Percentiles rank a stretch among this genome's conserved stretches.
Evolutionary conservation across 1,284 basidiomycete genomes (phyloP).

Genomic region (Mycena citricolor): DNA sequence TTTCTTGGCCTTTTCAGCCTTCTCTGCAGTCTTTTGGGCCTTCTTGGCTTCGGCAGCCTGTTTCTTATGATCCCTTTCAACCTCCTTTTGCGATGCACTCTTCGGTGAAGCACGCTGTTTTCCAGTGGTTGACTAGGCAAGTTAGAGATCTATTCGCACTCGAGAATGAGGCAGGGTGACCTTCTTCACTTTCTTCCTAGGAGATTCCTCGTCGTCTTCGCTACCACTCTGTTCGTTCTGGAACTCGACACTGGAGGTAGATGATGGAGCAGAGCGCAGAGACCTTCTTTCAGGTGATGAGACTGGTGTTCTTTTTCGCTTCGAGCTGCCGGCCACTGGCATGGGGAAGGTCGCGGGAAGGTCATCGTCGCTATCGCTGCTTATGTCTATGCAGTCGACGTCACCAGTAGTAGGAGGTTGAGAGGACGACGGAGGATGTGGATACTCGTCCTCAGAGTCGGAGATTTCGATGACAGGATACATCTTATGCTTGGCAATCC

Average conservation of each 20-base stretch:
- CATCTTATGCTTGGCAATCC: too few relatives aligned
- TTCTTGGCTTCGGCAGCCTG: conserved; percentile 13
- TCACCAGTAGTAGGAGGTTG: conserved; percentile 7
- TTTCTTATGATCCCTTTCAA: conserved; percentile 11
- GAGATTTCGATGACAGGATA: conserved; percentile 18
- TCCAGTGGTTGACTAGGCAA: neutral
- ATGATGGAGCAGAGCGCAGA: neutral
- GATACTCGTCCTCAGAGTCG: conserved; percentile 14
- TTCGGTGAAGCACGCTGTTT: too few relatives aligned
- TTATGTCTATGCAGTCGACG: conserved; percentile 2
- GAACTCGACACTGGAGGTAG: neutral
- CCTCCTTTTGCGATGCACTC: neutral
- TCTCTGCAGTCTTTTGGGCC: conserved; percentile 12
- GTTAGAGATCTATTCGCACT: neutral
- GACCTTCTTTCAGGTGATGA: too few relatives aligned
- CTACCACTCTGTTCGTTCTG: too few relatives aligned
- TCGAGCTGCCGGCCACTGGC: too few relatives aligned
- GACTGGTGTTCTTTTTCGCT: too few relatives aligned
- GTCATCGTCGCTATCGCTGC: conserved; percentile 10
- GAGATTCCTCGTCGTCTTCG: conserved; percentile 10
- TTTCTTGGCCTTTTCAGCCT: conserved; percentile 8
- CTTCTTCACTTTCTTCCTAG: conserved; percentile 17
- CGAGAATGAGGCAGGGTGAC: neutral
- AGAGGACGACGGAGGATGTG: conserved; percentile 12
- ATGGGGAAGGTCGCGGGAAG: too few relatives aligned